phyloP scores from a whole-genome alignment of 2,329 filamentous ascomycete species.

The Penicillium olsonii region DNA sequence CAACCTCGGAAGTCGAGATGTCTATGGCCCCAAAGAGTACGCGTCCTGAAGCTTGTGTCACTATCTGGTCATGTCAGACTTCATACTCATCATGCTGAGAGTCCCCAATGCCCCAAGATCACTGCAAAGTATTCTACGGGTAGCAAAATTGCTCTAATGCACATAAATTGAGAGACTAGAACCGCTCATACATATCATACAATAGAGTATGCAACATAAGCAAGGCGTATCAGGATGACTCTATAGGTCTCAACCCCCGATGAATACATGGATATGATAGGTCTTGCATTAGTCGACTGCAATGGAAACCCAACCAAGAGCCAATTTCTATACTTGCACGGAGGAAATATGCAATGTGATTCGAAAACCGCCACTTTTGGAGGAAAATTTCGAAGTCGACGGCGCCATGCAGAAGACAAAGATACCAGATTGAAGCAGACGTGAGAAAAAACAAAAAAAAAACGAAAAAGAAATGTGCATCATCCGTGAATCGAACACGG shows the following conservation, averaged over 20 bases:
- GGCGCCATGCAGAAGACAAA: not conserved
- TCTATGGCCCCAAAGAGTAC: not conserved
- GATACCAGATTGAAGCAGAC: not conserved
- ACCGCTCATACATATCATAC: not conserved
- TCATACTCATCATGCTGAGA: no score
- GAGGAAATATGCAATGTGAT: not conserved
- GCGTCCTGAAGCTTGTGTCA: no score
- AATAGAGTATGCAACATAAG: not conserved
- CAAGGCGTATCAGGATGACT: not conserved
- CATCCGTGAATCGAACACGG: slow-evolving; percentile 51
- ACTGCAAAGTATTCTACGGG: no score
- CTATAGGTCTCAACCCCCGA: not conserved
- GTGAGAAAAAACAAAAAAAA: slow-evolving; percentile 6
- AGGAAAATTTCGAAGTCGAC: not conserved
- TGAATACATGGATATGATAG: not conserved
- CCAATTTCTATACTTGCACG: no score
- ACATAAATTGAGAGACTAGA: no score
- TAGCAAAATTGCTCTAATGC: no score
- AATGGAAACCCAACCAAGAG: no score
- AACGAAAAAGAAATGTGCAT: slow-evolving; percentile 33
- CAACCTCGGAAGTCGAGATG: not conserved
- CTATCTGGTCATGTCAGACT: no score
- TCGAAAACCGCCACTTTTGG: not conserved
- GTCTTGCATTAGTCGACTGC: not conserved
- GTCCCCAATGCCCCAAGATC: no score